Evolutionary conservation across 2,329 filamentous ascomycete species (phyloP).

Genomic region (Delphinella strobiligena): DNA sequence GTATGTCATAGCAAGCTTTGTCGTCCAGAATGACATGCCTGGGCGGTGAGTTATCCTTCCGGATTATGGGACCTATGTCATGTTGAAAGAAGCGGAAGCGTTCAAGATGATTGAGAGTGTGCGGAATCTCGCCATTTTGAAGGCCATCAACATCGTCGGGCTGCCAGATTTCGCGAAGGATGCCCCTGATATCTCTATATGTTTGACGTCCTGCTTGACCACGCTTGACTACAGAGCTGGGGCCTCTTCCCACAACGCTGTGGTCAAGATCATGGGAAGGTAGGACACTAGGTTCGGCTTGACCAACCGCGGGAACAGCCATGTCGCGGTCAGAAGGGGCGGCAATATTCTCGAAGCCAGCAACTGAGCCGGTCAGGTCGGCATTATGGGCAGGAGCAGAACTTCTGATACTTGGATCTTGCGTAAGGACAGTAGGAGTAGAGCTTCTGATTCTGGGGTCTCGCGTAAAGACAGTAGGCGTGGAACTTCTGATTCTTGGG

Average conservation of each 20-base stretch:
- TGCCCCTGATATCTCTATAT: slow-evolving; percentile 7
- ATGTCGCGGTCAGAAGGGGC: not conserved
- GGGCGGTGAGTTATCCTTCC: slow-evolving; percentile 21
- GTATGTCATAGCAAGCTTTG: slow-evolving; percentile 22
- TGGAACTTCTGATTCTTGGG: no score
- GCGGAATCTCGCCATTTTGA: slow-evolving; percentile 16
- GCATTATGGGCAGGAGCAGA: no score
- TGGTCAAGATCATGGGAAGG: not conserved
- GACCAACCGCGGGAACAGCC: not conserved
- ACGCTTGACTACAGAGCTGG: no score
- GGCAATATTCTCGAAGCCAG: not conserved
- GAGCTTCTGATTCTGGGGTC: no score
- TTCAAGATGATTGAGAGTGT: slow-evolving; percentile 12
- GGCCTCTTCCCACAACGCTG: no score
- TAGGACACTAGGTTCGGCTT: not conserved
- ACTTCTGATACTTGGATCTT: no score
- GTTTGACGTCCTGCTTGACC: not conserved
- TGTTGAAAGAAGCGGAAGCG: slow-evolving; percentile 29
- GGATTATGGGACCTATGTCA: slow-evolving; percentile 17
- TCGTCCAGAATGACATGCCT: slow-evolving; percentile 30
- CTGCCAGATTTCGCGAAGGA: slow-evolving; percentile 25
- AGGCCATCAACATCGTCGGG: slow-evolving; percentile 26
- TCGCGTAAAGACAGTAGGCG: no score
- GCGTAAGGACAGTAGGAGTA: no score
- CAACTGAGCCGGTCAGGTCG: not conserved